phyloP scores from a whole-genome alignment of 768 basidiomycete genomes.

The Mycena metata region DNA sequence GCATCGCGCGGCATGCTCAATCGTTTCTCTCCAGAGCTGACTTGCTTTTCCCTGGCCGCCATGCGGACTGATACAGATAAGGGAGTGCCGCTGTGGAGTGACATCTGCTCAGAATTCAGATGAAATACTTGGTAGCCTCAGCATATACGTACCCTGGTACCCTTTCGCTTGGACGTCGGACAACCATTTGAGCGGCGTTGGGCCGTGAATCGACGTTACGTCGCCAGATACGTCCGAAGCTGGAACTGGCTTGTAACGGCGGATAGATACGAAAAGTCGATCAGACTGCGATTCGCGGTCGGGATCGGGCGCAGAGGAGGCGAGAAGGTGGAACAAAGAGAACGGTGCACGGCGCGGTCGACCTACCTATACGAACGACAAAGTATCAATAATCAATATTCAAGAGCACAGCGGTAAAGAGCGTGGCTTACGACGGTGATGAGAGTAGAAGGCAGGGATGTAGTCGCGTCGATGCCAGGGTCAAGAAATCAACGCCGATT shows the following conservation, averaged over 20 bases:
- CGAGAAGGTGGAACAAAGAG: too few relatives aligned
- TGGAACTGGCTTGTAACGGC: constrained; percentile 25
- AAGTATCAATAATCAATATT: too few relatives aligned
- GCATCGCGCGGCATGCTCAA: constrained; percentile 67
- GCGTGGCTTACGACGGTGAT: too few relatives aligned
- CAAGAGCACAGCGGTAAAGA: too few relatives aligned
- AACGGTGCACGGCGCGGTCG: too few relatives aligned
- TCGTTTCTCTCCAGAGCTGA: constrained; percentile 53
- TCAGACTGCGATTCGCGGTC: constrained; percentile 24
- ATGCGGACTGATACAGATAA: constrained; percentile 68
- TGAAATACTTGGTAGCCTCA: neutral
- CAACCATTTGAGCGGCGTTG: constrained; percentile 30
- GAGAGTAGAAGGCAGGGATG: too few relatives aligned
- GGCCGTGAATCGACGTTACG: constrained; percentile 23
- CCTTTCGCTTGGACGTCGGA: constrained; percentile 27
- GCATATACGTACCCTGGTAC: constrained; percentile 24
- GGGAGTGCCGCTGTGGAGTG: constrained; percentile 56
- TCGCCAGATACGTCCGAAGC: constrained; percentile 34
- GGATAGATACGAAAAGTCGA: constrained; percentile 39
- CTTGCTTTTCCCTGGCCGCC: constrained; percentile 70
- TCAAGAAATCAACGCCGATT: too few relatives aligned
- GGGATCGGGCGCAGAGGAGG: too few relatives aligned
- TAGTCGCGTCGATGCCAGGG: too few relatives aligned
- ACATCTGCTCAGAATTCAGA: constrained; percentile 45
- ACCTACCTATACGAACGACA: too few relatives aligned